phyloP scores from a whole-genome alignment of 768 basidiomycete species.

The Suillus discolor region DNA sequence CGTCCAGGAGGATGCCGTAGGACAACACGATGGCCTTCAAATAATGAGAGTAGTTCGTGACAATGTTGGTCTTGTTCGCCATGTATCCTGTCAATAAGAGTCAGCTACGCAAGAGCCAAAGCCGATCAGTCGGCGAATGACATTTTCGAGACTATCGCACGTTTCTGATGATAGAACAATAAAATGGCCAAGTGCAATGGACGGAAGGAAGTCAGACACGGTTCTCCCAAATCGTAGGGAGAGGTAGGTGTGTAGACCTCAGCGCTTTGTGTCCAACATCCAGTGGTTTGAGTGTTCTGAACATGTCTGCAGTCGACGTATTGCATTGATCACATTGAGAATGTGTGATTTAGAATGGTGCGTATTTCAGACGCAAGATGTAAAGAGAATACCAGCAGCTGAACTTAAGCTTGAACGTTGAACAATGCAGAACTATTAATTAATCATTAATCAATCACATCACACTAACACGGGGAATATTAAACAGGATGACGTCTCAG shows the following conservation, averaged over 20 bases:
- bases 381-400: neutral
- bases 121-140: too few species aligned
- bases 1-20: too few species aligned
- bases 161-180: neutral
- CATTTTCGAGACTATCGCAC: neutral
- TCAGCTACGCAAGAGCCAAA: too few species aligned
- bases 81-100: too few species aligned
- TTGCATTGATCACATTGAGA: neutral
- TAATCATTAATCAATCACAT: neutral
- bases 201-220: neutral
- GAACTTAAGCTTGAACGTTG: neutral
- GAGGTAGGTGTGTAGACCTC: neutral
- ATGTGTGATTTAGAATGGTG: neutral
- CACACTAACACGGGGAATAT: neutral
- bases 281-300: neutral
- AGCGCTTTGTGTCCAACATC: neutral
- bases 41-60: too few species aligned
- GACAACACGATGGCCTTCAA: too few species aligned
- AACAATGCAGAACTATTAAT: neutral
- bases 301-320: neutral
- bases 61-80: too few species aligned
- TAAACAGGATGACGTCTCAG: neutral
- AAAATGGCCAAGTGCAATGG: neutral
- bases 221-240: neutral
- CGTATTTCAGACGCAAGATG: neutral